Evolutionary conservation across 1,284 basidiomycete species (phyloP), one percentile per base, ranked within the genome.

Genomic region (Agaricales sp.): DNA sequence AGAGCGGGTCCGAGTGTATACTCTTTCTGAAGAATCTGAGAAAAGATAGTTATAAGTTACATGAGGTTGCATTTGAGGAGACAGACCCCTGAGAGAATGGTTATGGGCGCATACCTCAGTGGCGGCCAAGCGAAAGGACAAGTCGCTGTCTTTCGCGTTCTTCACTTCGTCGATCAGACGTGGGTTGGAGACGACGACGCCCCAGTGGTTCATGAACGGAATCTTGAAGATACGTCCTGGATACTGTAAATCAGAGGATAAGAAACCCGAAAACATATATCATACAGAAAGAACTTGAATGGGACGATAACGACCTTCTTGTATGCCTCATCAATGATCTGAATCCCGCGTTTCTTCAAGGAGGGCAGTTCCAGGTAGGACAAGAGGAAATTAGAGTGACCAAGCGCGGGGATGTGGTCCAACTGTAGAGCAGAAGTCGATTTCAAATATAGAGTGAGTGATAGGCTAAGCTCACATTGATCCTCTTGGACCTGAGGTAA

Each of bases 161-260:
- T 64, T 58, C 11, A 76, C 44, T 39, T 77, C 74, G 3, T 74
- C 67, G 3, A 71, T 57, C 18, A 65, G 54, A 19, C 60, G 54
- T 0, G 52, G 59, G 3, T 58, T 65, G 22, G 57, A 65, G 1
- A 73, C 51, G 20, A 76, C 37, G 14, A 77, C 61, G 0, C 63
- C 50, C 74, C 73, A 77, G 30, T 56, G 54, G 21, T 59, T 58
- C 1, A 65, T 50, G 1, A 61, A 57, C 0, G 73, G 59, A 1
- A 77, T 52, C 51, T 70, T 74, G 63, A 74, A 77, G 2, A 61
- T 56, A 0, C 51, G 49, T 1, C 60, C 58, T 12, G 61, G 63
- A 52, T 67, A 63, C 70, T 71, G 16, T 41, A 6, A 6, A 16
- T 11, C 18, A 6, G n/a, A 18, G 13, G 8, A 41, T 41, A 8